Percentiles rank a stretch among this genome's conserved stretches.
Evolutionary conservation across 768 basidiomycete species (phyloP).

Genomic region (Boletus vinaceobasis): DNA sequence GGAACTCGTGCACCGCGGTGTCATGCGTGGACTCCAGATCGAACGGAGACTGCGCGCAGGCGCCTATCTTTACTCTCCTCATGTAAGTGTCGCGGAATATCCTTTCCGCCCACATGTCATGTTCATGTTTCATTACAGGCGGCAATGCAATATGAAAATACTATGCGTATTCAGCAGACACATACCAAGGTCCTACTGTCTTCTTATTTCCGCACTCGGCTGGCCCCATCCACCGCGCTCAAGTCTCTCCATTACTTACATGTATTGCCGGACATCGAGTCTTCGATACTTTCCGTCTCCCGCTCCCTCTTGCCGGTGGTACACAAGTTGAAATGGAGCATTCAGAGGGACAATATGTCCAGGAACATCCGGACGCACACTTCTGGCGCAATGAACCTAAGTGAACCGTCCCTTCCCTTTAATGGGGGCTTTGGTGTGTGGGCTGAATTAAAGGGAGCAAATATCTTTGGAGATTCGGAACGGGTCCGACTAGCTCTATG

Average conservation of each 20-base stretch:
- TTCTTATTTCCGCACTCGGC: slow-evolving; percentile 50
- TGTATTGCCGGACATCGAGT: slow-evolving; percentile 63
- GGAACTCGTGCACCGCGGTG: slow-evolving; percentile 66
- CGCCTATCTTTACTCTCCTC: slow-evolving; percentile 58
- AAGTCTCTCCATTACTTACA: slow-evolving; percentile 46
- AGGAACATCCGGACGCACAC: slow-evolving; percentile 47
- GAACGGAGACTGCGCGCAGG: slow-evolving; percentile 67
- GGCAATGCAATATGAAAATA: slow-evolving; percentile 62
- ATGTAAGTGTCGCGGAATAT: slow-evolving; percentile 36
- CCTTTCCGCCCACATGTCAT: neutral
- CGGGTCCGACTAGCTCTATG: slow-evolving; percentile 67
- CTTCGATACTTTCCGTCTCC: slow-evolving; percentile 52
- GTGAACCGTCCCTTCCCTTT: slow-evolving; percentile 22
- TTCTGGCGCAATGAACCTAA: slow-evolving; percentile 29
- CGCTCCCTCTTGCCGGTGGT: slow-evolving; percentile 61
- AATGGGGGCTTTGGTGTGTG: slow-evolving; percentile 45
- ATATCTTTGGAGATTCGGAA: slow-evolving; percentile 57
- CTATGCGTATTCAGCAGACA: slow-evolving; percentile 49
- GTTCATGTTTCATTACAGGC: slow-evolving; percentile 41
- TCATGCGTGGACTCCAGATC: slow-evolving; percentile 65
- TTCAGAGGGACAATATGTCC: slow-evolving; percentile 61
- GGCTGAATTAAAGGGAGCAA: slow-evolving; percentile 51
- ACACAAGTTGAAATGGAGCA: slow-evolving; percentile 67
- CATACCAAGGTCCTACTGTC: slow-evolving; percentile 53
- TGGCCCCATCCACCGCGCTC: slow-evolving; percentile 36